phyloP scores from a whole-genome alignment of 2,329 filamentous ascomycete species.

The Westerdykella sp. region DNA sequence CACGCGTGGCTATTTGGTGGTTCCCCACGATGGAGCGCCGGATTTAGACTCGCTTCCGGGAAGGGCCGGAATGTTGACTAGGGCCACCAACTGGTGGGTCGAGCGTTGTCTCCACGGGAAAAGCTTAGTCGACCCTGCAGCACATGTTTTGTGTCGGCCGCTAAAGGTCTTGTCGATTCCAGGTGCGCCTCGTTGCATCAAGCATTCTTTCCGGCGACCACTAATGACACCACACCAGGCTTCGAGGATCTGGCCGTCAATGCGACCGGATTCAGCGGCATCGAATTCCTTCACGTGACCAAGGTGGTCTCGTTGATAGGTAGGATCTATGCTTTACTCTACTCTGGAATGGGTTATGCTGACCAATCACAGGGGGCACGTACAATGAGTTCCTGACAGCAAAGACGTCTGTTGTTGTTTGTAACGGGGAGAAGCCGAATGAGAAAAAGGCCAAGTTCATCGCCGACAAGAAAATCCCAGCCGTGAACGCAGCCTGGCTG shows the following conservation, averaged over 20 bases:
- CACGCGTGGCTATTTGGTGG: conserved; percentile 35
- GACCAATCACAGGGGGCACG: conserved; percentile 51
- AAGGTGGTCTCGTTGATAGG: conserved; percentile 69
- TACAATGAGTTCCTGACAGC: conserved; percentile 74
- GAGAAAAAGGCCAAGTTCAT: conserved; percentile 76
- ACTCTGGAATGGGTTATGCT: conserved; percentile 5
- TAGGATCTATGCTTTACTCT: conserved; percentile 21
- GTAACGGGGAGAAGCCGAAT: conserved; percentile 52
- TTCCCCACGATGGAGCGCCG: conserved; percentile 41
- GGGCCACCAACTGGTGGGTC: conserved; percentile 87
- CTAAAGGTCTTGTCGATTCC: conserved; percentile 64
- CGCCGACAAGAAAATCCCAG: conserved; percentile 66
- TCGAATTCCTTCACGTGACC: conserved; percentile 79
- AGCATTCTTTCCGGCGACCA: conserved; percentile 2
- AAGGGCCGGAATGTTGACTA: conserved; percentile 25
- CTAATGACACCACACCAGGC: conserved; percentile 37
- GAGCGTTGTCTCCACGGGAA: conserved; percentile 81
- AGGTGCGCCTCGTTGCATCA: conserved; percentile 31
- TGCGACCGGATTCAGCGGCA: conserved; percentile 74
- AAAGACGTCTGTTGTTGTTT: conserved; percentile 71
- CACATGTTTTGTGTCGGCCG: conserved; percentile 69
- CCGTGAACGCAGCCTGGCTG: conserved; percentile 78
- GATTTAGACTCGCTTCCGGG: conserved; percentile 31
- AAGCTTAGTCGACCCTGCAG: conserved; percentile 59
- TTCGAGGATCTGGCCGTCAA: conserved; percentile 68